These are phyloP conservation scores for Seiridium unicorne DNA, from an alignment of 2,329 filamentous ascomycete species.

Conservation along the genomic window DNA sequence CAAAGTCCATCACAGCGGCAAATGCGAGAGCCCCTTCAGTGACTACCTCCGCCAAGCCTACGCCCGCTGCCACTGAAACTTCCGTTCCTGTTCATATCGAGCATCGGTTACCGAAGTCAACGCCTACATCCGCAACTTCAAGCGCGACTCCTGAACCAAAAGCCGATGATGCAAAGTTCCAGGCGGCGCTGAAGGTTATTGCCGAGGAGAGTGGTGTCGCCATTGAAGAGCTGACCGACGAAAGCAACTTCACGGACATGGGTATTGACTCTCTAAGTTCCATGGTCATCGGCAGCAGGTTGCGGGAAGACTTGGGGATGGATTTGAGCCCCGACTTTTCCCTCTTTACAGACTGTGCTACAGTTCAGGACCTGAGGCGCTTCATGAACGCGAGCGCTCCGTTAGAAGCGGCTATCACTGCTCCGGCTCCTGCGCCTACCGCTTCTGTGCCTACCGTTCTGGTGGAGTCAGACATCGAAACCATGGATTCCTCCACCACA, in stretches of 20 bases:
- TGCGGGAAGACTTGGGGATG: slow-evolving; percentile 14
- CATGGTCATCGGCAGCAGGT: slow-evolving; percentile 13
- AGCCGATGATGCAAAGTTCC: not conserved
- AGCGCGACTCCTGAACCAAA: not conserved
- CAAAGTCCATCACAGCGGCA: not conserved
- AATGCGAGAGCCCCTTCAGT: not conserved
- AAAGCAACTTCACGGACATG: slow-evolving; percentile 16
- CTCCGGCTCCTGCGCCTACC: not conserved
- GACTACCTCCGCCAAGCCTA: not conserved
- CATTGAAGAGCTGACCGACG: slow-evolving; percentile 16
- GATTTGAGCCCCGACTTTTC: slow-evolving; percentile 6
- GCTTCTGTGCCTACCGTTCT: not conserved
- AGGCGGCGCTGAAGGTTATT: slow-evolving; percentile 5
- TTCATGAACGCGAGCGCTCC: not conserved
- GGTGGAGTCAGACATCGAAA: not conserved
- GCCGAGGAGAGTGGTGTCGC: slow-evolving; percentile 17
- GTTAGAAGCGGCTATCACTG: not conserved
- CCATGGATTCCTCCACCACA: not conserved
- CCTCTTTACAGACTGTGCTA: slow-evolving; percentile 3
- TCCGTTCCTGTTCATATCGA: not conserved
- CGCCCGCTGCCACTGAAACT: not conserved
- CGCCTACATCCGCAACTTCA: not conserved
- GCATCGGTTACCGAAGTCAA: not conserved
- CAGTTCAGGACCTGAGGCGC: not conserved
- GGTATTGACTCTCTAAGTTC: slow-evolving; percentile 15